Percentiles rank a stretch among this genome's conserved stretches.
phyloP scores from a whole-genome alignment of 2,329 filamentous ascomycete species.

The Fusarium clavum region DNA sequence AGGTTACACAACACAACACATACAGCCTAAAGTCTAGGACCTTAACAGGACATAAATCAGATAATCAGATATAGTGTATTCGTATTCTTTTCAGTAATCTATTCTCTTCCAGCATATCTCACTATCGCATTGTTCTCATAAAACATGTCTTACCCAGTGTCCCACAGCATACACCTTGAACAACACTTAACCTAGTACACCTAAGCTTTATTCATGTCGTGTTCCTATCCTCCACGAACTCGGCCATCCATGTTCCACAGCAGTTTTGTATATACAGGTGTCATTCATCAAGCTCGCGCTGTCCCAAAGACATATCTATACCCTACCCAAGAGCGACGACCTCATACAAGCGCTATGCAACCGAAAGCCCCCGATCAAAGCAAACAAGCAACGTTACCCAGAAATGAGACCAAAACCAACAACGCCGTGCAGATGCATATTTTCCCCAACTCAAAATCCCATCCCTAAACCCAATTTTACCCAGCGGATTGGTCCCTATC shows the following conservation, averaged over 20 bases:
- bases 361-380: constrained; percentile 8
- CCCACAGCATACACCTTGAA: neutral
- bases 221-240: constrained; percentile 35
- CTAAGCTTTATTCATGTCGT: constrained; percentile 42
- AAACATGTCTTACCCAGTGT: neutral
- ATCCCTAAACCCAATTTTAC: constrained; percentile 3
- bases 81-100: neutral
- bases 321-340: constrained; percentile 38
- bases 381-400: constrained; percentile 6
- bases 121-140: neutral
- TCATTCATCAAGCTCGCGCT: constrained; percentile 44
- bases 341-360: constrained; percentile 39
- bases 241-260: constrained; percentile 8
- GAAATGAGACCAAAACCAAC: constrained; percentile 33
- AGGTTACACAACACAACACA: neutral
- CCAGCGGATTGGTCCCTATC: constrained; percentile 29
- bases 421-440: constrained; percentile 44
- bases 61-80: neutral
- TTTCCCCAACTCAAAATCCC: constrained; percentile 14
- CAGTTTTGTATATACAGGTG: constrained; percentile 39
- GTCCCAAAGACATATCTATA: constrained; percentile 35
- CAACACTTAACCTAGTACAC: constrained; percentile 23
- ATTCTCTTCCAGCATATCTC: neutral
- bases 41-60: neutral
- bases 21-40: neutral